Evolutionary conservation across 441 rosid species (phyloP).

Genomic region (Jatropha podagrica): DNA sequence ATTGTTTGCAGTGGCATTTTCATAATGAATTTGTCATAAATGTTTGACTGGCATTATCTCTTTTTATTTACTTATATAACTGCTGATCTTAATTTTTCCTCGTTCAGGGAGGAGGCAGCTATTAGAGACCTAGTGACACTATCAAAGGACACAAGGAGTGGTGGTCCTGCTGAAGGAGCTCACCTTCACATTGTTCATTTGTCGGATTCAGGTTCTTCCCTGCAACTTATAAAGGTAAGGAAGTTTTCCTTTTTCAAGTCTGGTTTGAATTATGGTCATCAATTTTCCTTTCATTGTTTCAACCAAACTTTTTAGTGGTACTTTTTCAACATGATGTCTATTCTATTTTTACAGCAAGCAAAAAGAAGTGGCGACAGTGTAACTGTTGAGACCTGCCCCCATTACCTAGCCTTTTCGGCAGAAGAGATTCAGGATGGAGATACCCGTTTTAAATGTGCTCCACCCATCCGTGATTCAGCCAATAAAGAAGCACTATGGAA

Average conservation of each 20-base stretch:
- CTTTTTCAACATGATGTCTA: neutral
- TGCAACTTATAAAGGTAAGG: conserved; percentile 74
- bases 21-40: neutral
- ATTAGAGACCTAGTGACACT: conserved; percentile 67
- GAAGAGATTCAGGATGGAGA: conserved; percentile 92
- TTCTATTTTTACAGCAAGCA: conserved; percentile 59
- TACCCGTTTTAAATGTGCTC: conserved; percentile 94
- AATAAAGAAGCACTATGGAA: conserved; percentile 85
- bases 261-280: conserved; percentile 2
- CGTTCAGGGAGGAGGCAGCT: conserved; percentile 88
- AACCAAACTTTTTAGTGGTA: neutral
- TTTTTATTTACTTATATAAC: conserved; percentile 14
- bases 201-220: conserved; percentile 79
- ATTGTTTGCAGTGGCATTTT: neutral
- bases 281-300: neutral
- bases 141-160: conserved; percentile 63
- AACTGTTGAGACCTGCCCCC: conserved; percentile 94
- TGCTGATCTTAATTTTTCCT: conserved; percentile 10
- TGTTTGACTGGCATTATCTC: neutral
- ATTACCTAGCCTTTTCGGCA: conserved; percentile 88
- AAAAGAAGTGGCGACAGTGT: conserved; percentile 75
- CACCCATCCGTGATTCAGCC: conserved; percentile 79
- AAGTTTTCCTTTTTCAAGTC: neutral
- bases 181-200: conserved; percentile 95
- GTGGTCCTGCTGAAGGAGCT: conserved; percentile 87